Base-by-base conservation (phyloP, 208 protist genomes). In the Acanthamoeba divionensis region DNA sequence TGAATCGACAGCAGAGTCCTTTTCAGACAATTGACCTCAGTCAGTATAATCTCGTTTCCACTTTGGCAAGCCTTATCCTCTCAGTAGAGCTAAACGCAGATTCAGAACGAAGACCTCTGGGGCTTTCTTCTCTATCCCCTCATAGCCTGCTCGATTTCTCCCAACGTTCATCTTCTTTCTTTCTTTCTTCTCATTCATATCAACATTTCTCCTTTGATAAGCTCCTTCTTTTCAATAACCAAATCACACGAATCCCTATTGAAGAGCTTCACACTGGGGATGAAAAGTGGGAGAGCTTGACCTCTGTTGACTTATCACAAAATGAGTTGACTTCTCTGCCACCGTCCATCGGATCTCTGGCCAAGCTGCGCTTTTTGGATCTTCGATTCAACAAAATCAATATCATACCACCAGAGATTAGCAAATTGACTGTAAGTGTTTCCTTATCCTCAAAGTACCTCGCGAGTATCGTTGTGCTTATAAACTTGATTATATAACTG, bases 161-260 rank as follows among this genome's bases (percentile, higher is more conserved):
- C 18, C 18, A 9, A 65, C 73, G 3, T 54, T 83, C 73, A n/a
- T 31, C 44, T 54, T 83, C 73, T 47, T 54, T 47, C 5, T 54
- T 83, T 36, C 38, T 36, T 12, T 63, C 50, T 29, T 24, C 73
- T 6, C 73, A 83, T 54, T 33, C 73, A 13, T 47, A 83, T 18
- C 73, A 83, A n/a, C 65, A 47, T 47, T 36, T 83, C 73, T 54
- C 65, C 24, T 41, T 83, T 21, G 73, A 83, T 47, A 83, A 83
- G 47, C 52, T 63, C 52, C 73, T 83, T 83, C 73, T 83, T 54
- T 83, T 63, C 15, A 54, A 54, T n/a, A 83, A 83, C 50, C 73
- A 54, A 8, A 47, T 83, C 44, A 63, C 50, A n/a, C 26, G 52
- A 0, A 15, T 63, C 29, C 73, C 73, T 54, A 31, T 63, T 33